Evolutionary conservation across 371 early-diverging fungal species (phyloP).

Genomic region (Blastocladiella emersonii): DNA sequence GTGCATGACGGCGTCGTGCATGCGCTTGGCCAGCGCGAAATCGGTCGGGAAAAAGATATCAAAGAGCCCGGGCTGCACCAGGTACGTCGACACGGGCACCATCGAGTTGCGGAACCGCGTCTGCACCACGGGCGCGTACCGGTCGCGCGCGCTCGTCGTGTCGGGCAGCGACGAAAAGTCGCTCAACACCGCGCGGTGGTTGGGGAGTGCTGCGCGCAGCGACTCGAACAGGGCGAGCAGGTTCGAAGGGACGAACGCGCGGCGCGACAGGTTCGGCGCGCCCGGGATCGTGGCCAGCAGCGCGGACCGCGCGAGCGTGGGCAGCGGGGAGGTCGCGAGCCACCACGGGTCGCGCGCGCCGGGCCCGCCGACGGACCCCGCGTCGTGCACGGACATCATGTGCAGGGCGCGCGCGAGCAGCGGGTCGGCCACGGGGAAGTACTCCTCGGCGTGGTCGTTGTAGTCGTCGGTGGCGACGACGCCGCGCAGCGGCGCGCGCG

Average conservation of each 20-base stretch:
- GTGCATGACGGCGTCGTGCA: slow-evolving; percentile 46
- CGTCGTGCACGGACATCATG: neutral
- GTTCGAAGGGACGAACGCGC: slow-evolving; percentile 88
- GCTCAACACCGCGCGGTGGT: slow-evolving; percentile 71
- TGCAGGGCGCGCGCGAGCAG: slow-evolving; percentile 53
- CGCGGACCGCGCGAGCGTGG: slow-evolving; percentile 31
- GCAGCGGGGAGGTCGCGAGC: slow-evolving; percentile 6
- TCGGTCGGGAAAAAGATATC: slow-evolving; percentile 96
- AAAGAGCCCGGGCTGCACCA: slow-evolving; percentile 95
- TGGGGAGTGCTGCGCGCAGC: slow-evolving; percentile 64
- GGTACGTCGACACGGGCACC: slow-evolving; percentile 86
- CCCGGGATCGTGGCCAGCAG: slow-evolving; percentile 59
- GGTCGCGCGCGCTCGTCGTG: slow-evolving; percentile 43
- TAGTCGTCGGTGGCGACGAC: slow-evolving; percentile 65
- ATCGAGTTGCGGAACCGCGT: slow-evolving; percentile 73
- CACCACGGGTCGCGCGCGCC: neutral
- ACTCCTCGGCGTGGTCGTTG: slow-evolving; percentile 71
- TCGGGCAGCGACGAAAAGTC: slow-evolving; percentile 78
- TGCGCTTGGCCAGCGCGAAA: slow-evolving; percentile 63
- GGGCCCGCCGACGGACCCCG: neutral
- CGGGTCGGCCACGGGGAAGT: slow-evolving; percentile 59
- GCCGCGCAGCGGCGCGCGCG: slow-evolving; percentile 60
- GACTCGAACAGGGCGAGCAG: slow-evolving; percentile 56
- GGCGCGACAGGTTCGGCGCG: slow-evolving; percentile 61
- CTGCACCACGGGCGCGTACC: slow-evolving; percentile 89